phyloP scores from a whole-genome alignment of 169 alveolate genomes.

The Plasmodium chabaudi region DNA sequence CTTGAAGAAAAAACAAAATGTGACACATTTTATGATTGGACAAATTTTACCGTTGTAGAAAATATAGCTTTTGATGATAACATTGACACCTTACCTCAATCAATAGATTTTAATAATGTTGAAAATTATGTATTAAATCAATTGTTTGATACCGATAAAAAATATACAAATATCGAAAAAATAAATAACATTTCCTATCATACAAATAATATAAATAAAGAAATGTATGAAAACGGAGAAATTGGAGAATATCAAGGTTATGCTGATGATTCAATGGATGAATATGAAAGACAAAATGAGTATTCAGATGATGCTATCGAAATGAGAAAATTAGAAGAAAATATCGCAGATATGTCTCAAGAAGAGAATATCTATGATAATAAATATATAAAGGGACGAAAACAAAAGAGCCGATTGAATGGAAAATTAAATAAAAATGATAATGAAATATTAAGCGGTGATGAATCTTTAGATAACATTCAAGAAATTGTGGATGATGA shows the following conservation, averaged over 20 bases:
- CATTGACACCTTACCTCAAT: conserved; percentile 37
- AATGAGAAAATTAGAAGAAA: conserved; percentile 23
- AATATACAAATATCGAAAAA: conserved; percentile 79
- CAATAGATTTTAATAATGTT: conserved; percentile 75
- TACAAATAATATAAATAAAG: conserved; percentile 78
- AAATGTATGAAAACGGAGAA: conserved; percentile 73
- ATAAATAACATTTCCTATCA: conserved; percentile 77
- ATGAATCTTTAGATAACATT: neutral
- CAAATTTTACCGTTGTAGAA: conserved; percentile 91
- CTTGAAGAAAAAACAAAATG: conserved; percentile 84
- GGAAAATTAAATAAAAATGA: conserved; percentile 45
- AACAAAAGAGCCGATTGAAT: conserved; percentile 15
- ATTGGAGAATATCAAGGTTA: conserved; percentile 3
- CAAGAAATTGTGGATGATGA: conserved; percentile 65
- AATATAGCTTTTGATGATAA: conserved; percentile 86
- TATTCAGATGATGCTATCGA: conserved; percentile 62
- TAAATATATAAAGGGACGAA: conserved; percentile 13
- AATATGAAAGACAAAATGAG: conserved; percentile 19
- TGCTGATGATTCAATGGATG: conserved; percentile 1
- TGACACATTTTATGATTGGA: conserved; percentile 92
- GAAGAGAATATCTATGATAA: conserved; percentile 44
- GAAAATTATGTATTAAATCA: conserved; percentile 72
- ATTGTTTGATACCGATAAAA: conserved; percentile 72
- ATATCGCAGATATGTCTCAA: conserved; percentile 24
- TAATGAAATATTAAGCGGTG: conserved; percentile 55